A percentile compares a stretch with the other conserved stretches of the same genome.
Evolutionary conservation across 306 rosid genomes (phyloP).

Genomic region (Trifolium repens): DNA sequence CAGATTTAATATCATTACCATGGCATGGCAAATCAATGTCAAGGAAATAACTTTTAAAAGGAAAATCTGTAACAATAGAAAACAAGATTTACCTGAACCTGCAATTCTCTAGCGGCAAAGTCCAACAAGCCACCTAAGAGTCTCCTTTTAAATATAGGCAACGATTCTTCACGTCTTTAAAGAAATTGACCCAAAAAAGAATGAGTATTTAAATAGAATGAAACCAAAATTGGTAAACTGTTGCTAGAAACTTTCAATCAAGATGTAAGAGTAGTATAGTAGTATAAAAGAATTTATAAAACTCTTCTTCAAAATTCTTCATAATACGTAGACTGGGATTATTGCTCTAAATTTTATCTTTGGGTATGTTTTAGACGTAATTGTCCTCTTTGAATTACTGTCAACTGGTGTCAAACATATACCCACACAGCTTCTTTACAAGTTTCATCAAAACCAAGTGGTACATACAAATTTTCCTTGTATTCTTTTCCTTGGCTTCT

Average conservation of each 20-base stretch:
- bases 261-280: constrained; percentile 11
- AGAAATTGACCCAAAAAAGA: constrained; percentile 45
- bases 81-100: constrained; percentile 78
- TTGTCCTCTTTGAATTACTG: constrained; percentile 18
- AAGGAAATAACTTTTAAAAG: constrained; percentile 22
- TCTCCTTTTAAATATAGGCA: constrained; percentile 94
- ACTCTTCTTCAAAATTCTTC: constrained; percentile 32
- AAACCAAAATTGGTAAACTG: constrained; percentile 30
- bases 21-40: constrained; percentile 17
- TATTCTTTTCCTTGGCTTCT: constrained; percentile 5
- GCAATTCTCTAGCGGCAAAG: constrained; percentile 95
- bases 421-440: constrained; percentile 5
- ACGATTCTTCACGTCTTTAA: constrained; percentile 86
- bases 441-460: background rate
- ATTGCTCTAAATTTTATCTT: constrained; percentile 5
- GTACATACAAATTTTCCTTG: background rate
- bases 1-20: constrained; percentile 22
- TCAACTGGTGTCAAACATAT: constrained; percentile 6
- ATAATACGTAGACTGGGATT: constrained; percentile 30
- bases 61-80: constrained; percentile 27
- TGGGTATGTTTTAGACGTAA: background rate
- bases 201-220: constrained; percentile 33
- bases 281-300: constrained; percentile 25
- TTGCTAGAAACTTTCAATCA: constrained; percentile 23
- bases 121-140: constrained; percentile 89